Percentiles rank a stretch among this genome's conserved stretches.
phyloP scores from a whole-genome alignment of 176 grass and related monocot species.

The Triticum turgidum region DNA sequence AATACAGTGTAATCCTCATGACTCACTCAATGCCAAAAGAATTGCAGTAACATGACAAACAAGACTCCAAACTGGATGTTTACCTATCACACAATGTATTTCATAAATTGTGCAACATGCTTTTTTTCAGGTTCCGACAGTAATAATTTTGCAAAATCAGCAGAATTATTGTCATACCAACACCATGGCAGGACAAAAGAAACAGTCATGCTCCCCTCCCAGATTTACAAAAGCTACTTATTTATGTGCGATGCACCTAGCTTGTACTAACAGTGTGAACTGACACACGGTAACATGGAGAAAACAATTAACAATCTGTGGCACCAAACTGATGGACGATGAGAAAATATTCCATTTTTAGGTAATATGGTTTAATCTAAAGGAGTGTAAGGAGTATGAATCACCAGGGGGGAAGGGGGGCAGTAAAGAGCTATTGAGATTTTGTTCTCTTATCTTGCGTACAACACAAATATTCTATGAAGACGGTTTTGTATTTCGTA shows the following conservation, averaged over 20 bases:
- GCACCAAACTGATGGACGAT: background rate
- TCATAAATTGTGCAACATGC: background rate
- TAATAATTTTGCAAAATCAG: background rate
- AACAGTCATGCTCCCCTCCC: background rate
- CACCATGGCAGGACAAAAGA: background rate
- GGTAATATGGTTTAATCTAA: background rate
- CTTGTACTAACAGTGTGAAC: background rate
- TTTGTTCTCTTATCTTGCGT: background rate
- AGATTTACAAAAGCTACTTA: background rate
- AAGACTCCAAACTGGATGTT: background rate
- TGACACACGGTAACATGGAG: constrained; percentile 11
- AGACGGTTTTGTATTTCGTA: background rate
- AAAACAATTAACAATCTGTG: background rate
- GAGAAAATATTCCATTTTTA: background rate
- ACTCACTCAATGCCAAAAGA: background rate
- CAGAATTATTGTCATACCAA: background rate
- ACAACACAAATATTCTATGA: background rate
- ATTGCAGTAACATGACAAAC: background rate
- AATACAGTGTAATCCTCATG: background rate
- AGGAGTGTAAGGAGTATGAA: background rate
- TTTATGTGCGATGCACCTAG: background rate
- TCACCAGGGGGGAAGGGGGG: no score
- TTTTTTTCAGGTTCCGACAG: background rate
- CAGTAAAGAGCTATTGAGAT: background rate
- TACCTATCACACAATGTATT: background rate